These are phyloP conservation scores for Thermothielavioides terrestris DNA, from an alignment of 495 filamentous ascomycete genomes.

Conservation along the genomic window DNA sequence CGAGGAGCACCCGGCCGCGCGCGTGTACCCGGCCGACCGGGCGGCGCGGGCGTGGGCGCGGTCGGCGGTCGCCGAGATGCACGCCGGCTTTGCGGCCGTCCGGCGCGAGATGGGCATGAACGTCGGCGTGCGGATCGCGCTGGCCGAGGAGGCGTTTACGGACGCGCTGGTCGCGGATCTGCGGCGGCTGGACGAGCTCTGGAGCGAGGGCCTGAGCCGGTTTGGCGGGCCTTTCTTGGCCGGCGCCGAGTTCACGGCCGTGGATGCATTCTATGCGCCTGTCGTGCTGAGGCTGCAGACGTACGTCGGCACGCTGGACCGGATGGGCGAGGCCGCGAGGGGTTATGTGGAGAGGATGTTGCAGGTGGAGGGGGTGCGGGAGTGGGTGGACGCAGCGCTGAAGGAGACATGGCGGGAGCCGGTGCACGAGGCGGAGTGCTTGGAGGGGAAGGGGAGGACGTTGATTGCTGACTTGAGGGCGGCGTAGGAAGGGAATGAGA, in stretches of 20 bases:
- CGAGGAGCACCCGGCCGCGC: conserved; percentile 34
- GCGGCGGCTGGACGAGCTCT: conserved; percentile 27
- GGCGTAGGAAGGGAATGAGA: neutral
- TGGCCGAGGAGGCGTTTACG: conserved; percentile 13
- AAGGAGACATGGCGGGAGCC: conserved; percentile 7
- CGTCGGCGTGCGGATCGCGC: conserved; percentile 32
- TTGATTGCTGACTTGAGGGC: conserved; percentile 11
- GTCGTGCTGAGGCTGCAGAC: conserved; percentile 27
- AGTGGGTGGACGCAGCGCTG: conserved; percentile 15
- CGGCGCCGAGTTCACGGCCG: conserved; percentile 30
- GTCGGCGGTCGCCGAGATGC: conserved; percentile 46
- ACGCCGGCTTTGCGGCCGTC: conserved; percentile 41
- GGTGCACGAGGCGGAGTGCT: conserved; percentile 6
- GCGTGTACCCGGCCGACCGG: conserved; percentile 39
- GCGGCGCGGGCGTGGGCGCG: conserved; percentile 43
- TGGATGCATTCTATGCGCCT: conserved; percentile 37
- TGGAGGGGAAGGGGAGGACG: conserved; percentile 9
- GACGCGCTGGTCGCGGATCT: conserved; percentile 25
- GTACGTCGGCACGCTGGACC: conserved; percentile 16
- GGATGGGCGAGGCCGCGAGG: conserved; percentile 10
- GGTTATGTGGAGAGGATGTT: conserved; percentile 18
- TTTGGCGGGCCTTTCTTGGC: conserved; percentile 35
- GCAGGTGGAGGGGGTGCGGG: conserved; percentile 16
- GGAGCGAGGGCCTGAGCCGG: conserved; percentile 28
- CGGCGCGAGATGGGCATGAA: conserved; percentile 39